Evolutionary conservation across 768 basidiomycete genomes (phyloP).

Genomic region (Phaffia tasmanica): DNA sequence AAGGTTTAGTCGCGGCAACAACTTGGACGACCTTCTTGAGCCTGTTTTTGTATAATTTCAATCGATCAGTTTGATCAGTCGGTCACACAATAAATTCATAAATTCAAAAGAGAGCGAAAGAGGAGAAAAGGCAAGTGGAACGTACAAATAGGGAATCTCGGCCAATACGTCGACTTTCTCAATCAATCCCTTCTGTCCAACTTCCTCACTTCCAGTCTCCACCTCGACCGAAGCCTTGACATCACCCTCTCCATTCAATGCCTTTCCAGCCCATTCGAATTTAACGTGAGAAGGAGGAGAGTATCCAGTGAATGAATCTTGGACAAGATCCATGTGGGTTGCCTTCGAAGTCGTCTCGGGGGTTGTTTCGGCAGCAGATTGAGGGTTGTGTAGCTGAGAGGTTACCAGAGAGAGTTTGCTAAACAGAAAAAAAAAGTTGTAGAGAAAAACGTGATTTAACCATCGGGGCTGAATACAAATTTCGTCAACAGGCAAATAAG

Average conservation of each 20-base stretch:
- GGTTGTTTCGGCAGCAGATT: constrained; percentile 22
- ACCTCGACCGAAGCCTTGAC: constrained; percentile 50
- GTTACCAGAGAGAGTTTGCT: constrained; percentile 60
- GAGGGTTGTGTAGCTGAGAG: constrained; percentile 37
- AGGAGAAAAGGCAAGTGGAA: neutral
- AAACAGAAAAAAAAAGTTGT: neutral
- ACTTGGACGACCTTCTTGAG: constrained; percentile 87
- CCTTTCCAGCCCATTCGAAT: constrained; percentile 69
- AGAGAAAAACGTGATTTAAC: neutral
- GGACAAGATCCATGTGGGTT: constrained; percentile 46
- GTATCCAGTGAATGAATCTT: constrained; percentile 76
- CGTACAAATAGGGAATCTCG: constrained; percentile 70
- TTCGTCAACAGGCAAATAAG: neutral
- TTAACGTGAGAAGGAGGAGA: constrained; percentile 54
- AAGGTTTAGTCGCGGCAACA: constrained; percentile 84
- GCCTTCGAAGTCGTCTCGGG: constrained; percentile 30
- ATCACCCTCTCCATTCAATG: constrained; percentile 43
- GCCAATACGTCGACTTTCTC: constrained; percentile 92
- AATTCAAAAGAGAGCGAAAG: neutral
- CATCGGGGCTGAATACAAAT: neutral
- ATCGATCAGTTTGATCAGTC: neutral
- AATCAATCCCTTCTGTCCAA: constrained; percentile 53
- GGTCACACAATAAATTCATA: neutral
- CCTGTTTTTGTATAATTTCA: neutral
- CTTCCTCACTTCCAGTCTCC: constrained; percentile 50